phyloP scores from a whole-genome alignment of 179 eudicot genomes.

The Sideroxylon spinosum region DNA sequence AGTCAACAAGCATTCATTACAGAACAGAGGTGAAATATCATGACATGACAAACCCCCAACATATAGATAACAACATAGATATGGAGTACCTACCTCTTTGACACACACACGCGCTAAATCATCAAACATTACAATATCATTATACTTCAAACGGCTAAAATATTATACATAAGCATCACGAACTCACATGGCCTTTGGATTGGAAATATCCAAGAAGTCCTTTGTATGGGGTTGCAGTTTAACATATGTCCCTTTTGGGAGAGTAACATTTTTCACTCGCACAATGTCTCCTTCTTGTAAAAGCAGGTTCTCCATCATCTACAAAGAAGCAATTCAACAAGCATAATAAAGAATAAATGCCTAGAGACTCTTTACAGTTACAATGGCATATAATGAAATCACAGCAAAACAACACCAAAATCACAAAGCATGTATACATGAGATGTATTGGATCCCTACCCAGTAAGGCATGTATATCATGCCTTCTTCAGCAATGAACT shows the following conservation, averaged over 20 bases:
- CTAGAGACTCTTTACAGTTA: not conserved
- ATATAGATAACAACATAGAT: not conserved
- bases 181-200: slow-evolving; percentile 95
- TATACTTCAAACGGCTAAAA: not conserved
- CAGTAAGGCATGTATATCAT: slow-evolving; percentile 95
- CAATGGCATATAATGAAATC: not conserved
- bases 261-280: slow-evolving; percentile 66
- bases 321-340: slow-evolving; percentile 12
- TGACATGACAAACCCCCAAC: not conserved
- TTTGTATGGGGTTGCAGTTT: slow-evolving; percentile 87
- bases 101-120: not conserved
- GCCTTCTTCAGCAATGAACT: slow-evolving; percentile 96
- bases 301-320: slow-evolving; percentile 98
- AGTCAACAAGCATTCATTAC: not conserved
- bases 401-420: not conserved
- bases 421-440: not conserved
- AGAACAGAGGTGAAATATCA: not conserved
- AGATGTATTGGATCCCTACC: slow-evolving; percentile 37
- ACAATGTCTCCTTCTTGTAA: slow-evolving; percentile 92
- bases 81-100: not conserved
- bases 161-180: not conserved
- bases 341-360: not conserved
- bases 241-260: slow-evolving; percentile 91
- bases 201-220: slow-evolving; percentile 92
- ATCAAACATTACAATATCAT: not conserved